These are phyloP conservation scores for Suillus paluster DNA, from an alignment of 768 basidiomycete genomes.

Conservation along the genomic window DNA sequence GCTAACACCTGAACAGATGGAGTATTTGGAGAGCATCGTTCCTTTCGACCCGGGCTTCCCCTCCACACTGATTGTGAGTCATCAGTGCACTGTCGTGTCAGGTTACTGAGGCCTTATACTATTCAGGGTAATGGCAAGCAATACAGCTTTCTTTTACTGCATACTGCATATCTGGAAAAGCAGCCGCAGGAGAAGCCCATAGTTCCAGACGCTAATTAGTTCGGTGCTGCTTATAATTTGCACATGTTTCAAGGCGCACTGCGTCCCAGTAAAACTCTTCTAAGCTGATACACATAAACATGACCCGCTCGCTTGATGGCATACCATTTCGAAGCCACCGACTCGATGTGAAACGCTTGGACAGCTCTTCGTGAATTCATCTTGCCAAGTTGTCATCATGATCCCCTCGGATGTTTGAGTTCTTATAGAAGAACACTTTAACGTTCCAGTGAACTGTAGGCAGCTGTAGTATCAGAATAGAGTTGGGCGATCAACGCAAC, in stretches of 20 bases:
- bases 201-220: slow-evolving; percentile 12
- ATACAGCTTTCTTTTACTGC: slow-evolving; percentile 17
- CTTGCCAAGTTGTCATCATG: no score
- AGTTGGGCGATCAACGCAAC: no score
- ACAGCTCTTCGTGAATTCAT: no score
- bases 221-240: not conserved
- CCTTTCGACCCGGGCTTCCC: slow-evolving; percentile 54
- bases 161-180: slow-evolving; percentile 26
- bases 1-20: slow-evolving; percentile 49
- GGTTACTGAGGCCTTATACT: slow-evolving; percentile 1
- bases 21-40: slow-evolving; percentile 43
- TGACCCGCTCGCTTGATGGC: no score
- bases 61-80: slow-evolving; percentile 31
- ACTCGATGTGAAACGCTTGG: not conserved
- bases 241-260: not conserved
- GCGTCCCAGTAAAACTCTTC: not conserved
- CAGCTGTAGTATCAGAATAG: no score
- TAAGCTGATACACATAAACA: no score
- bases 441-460: no score
- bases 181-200: slow-evolving; percentile 18
- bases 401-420: no score
- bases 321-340: not conserved
- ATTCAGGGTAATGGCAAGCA: slow-evolving; percentile 34
- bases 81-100: not conserved
- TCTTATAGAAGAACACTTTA: no score